Evolutionary conservation across 1,284 basidiomycete species (phyloP).

Genomic region (Melampsora larici-populina): DNA sequence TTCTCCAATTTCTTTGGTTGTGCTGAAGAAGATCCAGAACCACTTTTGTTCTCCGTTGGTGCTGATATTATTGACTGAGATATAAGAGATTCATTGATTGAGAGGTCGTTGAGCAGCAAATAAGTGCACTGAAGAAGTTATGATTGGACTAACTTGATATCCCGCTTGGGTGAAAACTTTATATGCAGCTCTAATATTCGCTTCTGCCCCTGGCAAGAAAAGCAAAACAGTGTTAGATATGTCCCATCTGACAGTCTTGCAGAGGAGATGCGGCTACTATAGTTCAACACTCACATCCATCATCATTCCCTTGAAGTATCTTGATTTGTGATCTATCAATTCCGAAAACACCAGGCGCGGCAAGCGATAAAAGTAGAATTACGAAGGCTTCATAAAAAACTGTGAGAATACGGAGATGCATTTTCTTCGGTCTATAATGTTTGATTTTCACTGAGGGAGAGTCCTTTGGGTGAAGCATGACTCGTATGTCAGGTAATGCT

Average conservation of each 20-base stretch:
- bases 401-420: background rate
- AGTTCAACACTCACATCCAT: constrained; percentile 24
- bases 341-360: background rate
- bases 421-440: background rate
- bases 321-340: constrained; percentile 21
- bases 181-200: constrained; percentile 29
- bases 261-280: background rate
- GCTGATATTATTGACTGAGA: constrained; percentile 31
- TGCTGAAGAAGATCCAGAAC: constrained; percentile 17
- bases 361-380: background rate
- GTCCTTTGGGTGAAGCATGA: too few species aligned
- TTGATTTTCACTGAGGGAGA: too few species aligned
- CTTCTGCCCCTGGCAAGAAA: constrained; percentile 12
- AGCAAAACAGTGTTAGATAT: too few species aligned
- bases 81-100: background rate
- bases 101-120: background rate
- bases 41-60: constrained; percentile 29
- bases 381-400: background rate
- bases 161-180: constrained; percentile 24
- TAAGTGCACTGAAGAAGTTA: background rate
- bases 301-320: constrained; percentile 42
- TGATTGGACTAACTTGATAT: constrained; percentile 20
- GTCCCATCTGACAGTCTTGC: too few species aligned
- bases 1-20: background rate
- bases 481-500: too few species aligned